A percentile compares a stretch with the other conserved stretches of the same genome.
These are phyloP conservation scores for Collybiopsis luxurians DNA, from an alignment of 768 basidiomycete genomes.

Conservation along the genomic window DNA sequence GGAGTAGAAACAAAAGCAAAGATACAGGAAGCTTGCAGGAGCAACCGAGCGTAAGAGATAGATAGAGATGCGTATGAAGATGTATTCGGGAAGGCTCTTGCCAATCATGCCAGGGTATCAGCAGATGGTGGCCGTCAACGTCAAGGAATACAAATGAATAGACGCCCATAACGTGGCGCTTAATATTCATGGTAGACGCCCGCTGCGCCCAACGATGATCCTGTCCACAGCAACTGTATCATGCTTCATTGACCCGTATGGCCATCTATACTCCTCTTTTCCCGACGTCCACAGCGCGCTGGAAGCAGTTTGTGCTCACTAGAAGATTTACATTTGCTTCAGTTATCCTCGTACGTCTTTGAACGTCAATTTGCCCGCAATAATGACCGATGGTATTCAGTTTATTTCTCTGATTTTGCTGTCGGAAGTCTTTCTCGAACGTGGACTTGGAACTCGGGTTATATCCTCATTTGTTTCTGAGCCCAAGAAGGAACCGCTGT, in stretches of 20 bases:
- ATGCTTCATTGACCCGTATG: too few relatives aligned
- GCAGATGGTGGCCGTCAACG: background rate
- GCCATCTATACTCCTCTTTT: background rate
- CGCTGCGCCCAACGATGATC: too few relatives aligned
- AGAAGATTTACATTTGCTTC: background rate
- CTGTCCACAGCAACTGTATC: too few relatives aligned
- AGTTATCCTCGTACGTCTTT: background rate
- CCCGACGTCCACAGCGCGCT: background rate
- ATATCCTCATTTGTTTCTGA: background rate
- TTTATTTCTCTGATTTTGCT: background rate
- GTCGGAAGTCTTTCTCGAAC: background rate
- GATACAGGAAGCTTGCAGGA: conserved; percentile 42
- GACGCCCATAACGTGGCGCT: too few relatives aligned
- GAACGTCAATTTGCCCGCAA: background rate
- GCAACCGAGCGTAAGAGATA: conserved; percentile 43
- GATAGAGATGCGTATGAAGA: conserved; percentile 50
- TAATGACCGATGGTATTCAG: background rate
- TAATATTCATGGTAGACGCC: too few relatives aligned
- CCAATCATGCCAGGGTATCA: background rate
- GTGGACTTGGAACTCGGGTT: background rate
- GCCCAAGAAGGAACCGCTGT: background rate
- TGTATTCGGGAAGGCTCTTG: conserved; percentile 15
- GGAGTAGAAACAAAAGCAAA: background rate
- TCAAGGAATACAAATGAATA: too few relatives aligned
- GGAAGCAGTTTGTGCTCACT: background rate